phyloP scores from a whole-genome alignment of 1,284 basidiomycete genomes.

The Coniferiporia weirii region DNA sequence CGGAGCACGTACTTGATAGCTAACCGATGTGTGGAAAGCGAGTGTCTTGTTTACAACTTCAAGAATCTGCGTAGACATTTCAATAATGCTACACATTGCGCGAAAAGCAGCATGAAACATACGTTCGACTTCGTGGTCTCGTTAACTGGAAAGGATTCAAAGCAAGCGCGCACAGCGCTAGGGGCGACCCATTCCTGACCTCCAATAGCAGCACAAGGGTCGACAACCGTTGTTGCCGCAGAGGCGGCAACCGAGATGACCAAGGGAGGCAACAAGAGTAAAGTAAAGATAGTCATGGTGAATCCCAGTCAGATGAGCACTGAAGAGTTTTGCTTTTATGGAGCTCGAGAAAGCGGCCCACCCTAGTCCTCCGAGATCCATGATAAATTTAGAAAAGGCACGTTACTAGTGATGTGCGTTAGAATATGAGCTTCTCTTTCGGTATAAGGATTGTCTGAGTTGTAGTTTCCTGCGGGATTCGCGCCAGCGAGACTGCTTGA shows the following conservation, averaged over 20 bases:
- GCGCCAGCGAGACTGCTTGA: not conserved
- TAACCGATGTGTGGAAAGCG: slow-evolving; percentile 55
- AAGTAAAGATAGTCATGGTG: not conserved
- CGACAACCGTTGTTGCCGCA: slow-evolving; percentile 22
- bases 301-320: not conserved
- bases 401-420: not conserved
- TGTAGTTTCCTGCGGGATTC: not conserved
- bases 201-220: slow-evolving; percentile 47
- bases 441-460: not conserved
- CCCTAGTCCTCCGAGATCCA: not conserved
- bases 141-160: slow-evolving; percentile 42
- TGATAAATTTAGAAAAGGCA: slow-evolving; percentile 8
- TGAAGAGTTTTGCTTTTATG: not conserved
- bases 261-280: not conserved
- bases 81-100: slow-evolving; percentile 9
- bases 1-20: slow-evolving; percentile 51
- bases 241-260: not conserved
- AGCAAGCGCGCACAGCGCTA: slow-evolving; percentile 43
- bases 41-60: slow-evolving; percentile 55
- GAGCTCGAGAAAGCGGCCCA: not conserved
- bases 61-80: slow-evolving; percentile 35
- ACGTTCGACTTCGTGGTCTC: slow-evolving; percentile 43
- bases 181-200: slow-evolving; percentile 50
- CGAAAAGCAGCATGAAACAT: slow-evolving; percentile 18
- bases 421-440: not conserved